Evolutionary conservation across 768 basidiomycete genomes (phyloP), one percentile per base, ranked within the genome.

Genomic region (Lactifluus pinguis): DNA sequence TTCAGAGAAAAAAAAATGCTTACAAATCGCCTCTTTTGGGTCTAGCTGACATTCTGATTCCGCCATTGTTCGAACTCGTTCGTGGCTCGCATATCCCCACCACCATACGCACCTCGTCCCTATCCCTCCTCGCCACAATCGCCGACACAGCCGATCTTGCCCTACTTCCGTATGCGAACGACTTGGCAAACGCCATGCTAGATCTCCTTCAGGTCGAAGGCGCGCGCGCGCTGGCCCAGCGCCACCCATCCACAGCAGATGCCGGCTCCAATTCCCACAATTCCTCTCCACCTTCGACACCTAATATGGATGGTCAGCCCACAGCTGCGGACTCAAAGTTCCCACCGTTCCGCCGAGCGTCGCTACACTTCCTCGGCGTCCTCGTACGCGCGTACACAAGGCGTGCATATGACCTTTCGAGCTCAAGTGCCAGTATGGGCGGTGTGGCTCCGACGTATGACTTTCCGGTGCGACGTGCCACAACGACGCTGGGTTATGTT

Each of bases 321-420:
- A 81, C 82, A 0, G 76, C 80, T 0, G 73, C 73, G 3, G 75
- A 85, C 66, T 63, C 87, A 0, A 90, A 85, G 69, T 78, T 89
- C 51, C 90, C 95, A 1, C 80, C 90, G 1, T 75, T 98, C 4
- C 82, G 95, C 36, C 86, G 95, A 45, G 86, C 91, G 1, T 92
- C 90, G 0, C 69, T 97, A n/a, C 85, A 94, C 66, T 87, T 97
- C 69, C 76, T 95, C 47, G 77, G 83, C 0, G 68, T 86, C 9
- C 75, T 93, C 36, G 71, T 92, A n/a, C 78, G 80, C n/a, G 79
- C 85, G 45, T 76, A 77, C 17, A 83, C 78, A 0, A 72, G 72
- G n/a, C 74, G 79, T 9, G 68, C 77, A 11, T 82, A 87, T 60
- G 14, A 29, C 5, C 39, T 34, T 13, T 51, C 60, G n/a, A 13